phyloP scores from a whole-genome alignment of 2,329 filamentous ascomycete species.

The Phaeomoniella chlamydospora region DNA sequence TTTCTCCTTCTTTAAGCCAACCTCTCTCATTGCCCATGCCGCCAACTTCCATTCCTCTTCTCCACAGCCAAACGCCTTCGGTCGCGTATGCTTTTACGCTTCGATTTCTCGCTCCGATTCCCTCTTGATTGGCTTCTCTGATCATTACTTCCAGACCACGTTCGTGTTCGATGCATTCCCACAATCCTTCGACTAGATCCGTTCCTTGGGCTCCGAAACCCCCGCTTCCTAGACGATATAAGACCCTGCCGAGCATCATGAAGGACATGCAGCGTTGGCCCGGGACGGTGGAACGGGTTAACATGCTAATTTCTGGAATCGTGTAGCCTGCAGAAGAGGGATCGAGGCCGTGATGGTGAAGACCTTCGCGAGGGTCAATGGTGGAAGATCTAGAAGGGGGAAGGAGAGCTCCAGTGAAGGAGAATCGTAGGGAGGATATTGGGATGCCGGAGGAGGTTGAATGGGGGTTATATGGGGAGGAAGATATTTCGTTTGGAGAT shows the following conservation, averaged over 20 bases:
- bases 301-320: slow-evolving; percentile 65
- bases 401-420: slow-evolving; percentile 68
- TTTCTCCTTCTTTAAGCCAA: slow-evolving; percentile 19
- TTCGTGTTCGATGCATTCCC: slow-evolving; percentile 64
- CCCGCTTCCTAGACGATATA: slow-evolving; percentile 70
- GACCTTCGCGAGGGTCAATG: slow-evolving; percentile 61
- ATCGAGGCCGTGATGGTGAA: slow-evolving; percentile 88
- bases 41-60: slow-evolving; percentile 51
- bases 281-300: slow-evolving; percentile 68
- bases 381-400: slow-evolving; percentile 59
- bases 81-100: slow-evolving; percentile 74
- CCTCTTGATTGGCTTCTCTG: slow-evolving; percentile 55
- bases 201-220: slow-evolving; percentile 49
- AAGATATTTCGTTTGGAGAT: slow-evolving; percentile 45
- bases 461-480: slow-evolving; percentile 70
- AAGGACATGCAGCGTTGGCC: slow-evolving; percentile 84
- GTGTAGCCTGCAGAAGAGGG: slow-evolving; percentile 94
- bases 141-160: slow-evolving; percentile 62
- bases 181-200: slow-evolving; percentile 62
- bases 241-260: slow-evolving; percentile 72
- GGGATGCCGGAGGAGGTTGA: slow-evolving; percentile 50
- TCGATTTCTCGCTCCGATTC: slow-evolving; percentile 42
- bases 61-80: slow-evolving; percentile 81
- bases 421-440: slow-evolving; percentile 69
- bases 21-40: slow-evolving; percentile 34